Conservation (phyloP, 2,329 filamentous ascomycete genomes). For the Trichophaea hybrida region DNA sequence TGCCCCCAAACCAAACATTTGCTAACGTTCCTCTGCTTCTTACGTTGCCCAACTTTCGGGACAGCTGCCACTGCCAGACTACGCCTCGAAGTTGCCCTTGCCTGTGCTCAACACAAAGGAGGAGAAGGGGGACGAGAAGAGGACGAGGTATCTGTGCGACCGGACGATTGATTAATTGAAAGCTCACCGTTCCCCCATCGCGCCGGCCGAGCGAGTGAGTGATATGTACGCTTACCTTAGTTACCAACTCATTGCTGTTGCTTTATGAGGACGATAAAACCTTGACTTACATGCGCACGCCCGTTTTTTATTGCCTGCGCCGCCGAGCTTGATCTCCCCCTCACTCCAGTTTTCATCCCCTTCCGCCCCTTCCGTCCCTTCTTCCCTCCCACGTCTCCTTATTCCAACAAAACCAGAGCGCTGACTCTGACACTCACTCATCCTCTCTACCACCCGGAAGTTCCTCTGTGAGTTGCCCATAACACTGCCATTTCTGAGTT, state of each 20-base stretch:
- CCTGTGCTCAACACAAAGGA: not conserved
- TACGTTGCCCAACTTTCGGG: too few species aligned
- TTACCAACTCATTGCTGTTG: not conserved
- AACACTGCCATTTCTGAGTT: not conserved
- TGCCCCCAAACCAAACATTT: too few species aligned
- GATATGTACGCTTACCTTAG: not conserved
- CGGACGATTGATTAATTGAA: not conserved
- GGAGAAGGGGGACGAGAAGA: not conserved
- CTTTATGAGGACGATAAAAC: not conserved
- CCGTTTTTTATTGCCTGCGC: not conserved
- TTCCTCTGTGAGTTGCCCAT: not conserved
- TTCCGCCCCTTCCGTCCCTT: not conserved
- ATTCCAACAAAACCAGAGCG: too few species aligned
- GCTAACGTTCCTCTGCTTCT: too few species aligned
- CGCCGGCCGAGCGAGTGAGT: not conserved
- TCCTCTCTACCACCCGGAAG: not conserved
- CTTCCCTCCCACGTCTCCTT: not conserved
- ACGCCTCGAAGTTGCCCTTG: too few species aligned
- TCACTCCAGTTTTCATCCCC: not conserved
- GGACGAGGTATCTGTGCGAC: not conserved
- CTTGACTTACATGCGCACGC: not conserved
- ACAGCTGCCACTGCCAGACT: too few species aligned
- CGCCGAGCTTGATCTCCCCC: conserved; percentile 1
- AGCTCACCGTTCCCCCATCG: not conserved
- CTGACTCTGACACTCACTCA: not conserved